These are phyloP conservation scores for Solanum virginianum DNA, from an alignment of 257 asterid genomes.

Conservation along the genomic window DNA sequence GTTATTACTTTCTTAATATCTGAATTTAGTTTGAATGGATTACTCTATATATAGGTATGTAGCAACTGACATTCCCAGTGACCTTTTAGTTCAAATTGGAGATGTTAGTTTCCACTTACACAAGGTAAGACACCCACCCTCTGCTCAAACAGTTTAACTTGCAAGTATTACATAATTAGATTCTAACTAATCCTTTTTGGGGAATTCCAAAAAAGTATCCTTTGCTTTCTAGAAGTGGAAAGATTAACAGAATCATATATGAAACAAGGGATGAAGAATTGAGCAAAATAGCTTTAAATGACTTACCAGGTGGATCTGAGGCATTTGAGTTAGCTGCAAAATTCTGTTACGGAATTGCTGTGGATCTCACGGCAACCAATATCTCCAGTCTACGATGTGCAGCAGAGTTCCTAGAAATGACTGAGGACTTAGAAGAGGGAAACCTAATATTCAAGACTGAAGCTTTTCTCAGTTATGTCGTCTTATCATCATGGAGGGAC, in stretches of 20 bases:
- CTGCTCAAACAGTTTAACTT: neutral
- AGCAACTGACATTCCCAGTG: conserved; percentile 86
- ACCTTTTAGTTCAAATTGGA: conserved; percentile 68
- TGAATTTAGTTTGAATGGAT: neutral
- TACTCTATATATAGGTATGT: neutral
- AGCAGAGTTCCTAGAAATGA: conserved; percentile 89
- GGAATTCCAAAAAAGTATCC: conserved; percentile 40
- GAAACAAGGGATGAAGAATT: conserved; percentile 51
- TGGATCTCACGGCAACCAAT: conserved; percentile 69
- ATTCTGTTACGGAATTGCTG: conserved; percentile 89
- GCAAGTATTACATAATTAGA: neutral
- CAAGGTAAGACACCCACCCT: conserved; percentile 42
- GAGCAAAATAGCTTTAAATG: conserved; percentile 46
- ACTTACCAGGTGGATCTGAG: conserved; percentile 84
- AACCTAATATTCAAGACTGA: conserved; percentile 90
- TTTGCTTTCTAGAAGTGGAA: conserved; percentile 87
- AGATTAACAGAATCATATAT: conserved; percentile 60
- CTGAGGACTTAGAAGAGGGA: conserved; percentile 93
- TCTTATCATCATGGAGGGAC: conserved; percentile 87
- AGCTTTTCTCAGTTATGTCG: conserved; percentile 92
- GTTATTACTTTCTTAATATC: neutral
- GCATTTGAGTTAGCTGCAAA: conserved; percentile 86
- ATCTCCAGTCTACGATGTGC: conserved; percentile 85
- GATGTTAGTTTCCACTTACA: conserved; percentile 74
- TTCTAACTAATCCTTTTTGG: neutral